Conservation (phyloP, 331 rosid species). For the Arachis monticola region DNA sequence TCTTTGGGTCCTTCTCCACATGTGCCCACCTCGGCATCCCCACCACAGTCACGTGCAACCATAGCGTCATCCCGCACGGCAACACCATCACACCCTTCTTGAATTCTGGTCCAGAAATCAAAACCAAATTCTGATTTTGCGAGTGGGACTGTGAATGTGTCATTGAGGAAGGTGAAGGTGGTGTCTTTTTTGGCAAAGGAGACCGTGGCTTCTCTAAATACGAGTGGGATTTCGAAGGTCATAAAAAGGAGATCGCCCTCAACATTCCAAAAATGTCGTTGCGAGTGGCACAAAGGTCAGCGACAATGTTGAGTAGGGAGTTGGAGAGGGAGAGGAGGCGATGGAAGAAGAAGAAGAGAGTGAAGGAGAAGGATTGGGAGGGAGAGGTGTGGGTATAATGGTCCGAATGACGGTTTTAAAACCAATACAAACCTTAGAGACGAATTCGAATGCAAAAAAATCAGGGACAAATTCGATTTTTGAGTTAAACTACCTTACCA, state of each 20-base stretch:
- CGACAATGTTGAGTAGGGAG: too few species aligned
- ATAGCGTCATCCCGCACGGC: constrained; percentile 86
- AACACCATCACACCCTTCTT: constrained; percentile 60
- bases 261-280: too few species aligned
- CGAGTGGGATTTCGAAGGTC: constrained; percentile 84
- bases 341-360: too few species aligned
- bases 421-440: too few species aligned
- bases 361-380: too few species aligned
- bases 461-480: too few species aligned
- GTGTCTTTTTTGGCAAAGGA: constrained; percentile 44
- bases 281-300: too few species aligned
- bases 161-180: constrained; percentile 50
- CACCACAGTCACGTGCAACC: constrained; percentile 94
- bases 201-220: constrained; percentile 51
- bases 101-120: constrained; percentile 50
- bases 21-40: constrained; percentile 93
- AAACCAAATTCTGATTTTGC: constrained; percentile 42
- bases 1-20: constrained; percentile 71
- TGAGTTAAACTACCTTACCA: too few species aligned
- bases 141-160: constrained; percentile 49
- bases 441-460: too few species aligned
- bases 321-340: too few species aligned
- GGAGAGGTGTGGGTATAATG: too few species aligned
- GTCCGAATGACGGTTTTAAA: too few species aligned
- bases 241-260: constrained; percentile 56